Evolutionary conservation across 306 rosid genomes (phyloP).

Genomic region (Prinsepia uniflora): DNA sequence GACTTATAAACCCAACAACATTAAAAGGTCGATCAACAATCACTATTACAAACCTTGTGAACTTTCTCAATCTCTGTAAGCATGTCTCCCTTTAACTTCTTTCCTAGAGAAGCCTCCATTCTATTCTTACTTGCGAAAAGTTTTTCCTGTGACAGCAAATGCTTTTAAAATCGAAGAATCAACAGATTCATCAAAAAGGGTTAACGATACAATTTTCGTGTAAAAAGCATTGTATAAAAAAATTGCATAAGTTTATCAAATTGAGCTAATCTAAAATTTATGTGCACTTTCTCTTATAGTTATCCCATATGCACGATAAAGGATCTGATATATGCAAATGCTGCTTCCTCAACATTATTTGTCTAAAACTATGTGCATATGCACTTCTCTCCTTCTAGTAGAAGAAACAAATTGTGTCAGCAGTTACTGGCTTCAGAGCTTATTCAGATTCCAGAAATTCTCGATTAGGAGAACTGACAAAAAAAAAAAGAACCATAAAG

Average conservation of each 20-base stretch:
- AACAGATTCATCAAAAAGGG: not conserved
- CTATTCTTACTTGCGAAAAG: constrained; percentile 89
- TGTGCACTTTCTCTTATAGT: not conserved
- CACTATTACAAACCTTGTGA: constrained; percentile 67
- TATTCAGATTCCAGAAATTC: not conserved
- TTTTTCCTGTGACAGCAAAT: constrained; percentile 63
- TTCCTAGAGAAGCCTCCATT: constrained; percentile 81
- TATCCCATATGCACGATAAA: not conserved
- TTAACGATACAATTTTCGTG: not conserved
- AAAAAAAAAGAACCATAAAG: not conserved
- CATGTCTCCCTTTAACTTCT: constrained; percentile 90
- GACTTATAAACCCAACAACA: constrained; percentile 15
- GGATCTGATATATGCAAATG: not conserved
- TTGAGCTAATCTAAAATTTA: not conserved
- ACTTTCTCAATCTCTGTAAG: constrained; percentile 97
- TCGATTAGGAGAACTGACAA: not conserved
- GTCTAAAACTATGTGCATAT: not conserved
- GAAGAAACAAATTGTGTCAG: not conserved
- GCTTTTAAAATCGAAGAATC: constrained; percentile 30
- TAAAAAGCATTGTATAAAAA: not conserved
- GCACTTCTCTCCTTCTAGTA: not conserved
- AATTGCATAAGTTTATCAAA: not conserved
- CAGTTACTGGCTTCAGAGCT: not conserved
- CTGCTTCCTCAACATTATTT: not conserved
- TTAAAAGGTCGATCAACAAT: constrained; percentile 10